Percentiles rank a stretch among this genome's conserved stretches.
Evolutionary conservation across 768 basidiomycete genomes (phyloP).

Genomic region (Lentinula detonsa): DNA sequence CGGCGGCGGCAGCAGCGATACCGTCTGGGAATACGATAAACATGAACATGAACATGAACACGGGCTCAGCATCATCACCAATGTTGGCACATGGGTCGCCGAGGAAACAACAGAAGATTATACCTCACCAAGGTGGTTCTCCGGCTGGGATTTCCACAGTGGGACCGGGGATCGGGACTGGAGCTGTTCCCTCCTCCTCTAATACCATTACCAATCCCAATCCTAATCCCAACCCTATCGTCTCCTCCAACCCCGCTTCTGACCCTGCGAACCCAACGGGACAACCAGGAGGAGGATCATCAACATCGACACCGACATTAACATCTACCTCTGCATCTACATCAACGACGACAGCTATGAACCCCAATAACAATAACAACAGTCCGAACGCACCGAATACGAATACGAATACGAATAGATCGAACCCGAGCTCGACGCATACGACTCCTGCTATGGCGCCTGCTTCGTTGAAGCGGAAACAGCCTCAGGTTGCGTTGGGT

Average conservation of each 20-base stretch:
- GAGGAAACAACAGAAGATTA: slow-evolving; percentile 59
- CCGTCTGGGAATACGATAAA: not conserved
- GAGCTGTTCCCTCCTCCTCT: slow-evolving; percentile 29
- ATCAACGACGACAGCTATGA: no score
- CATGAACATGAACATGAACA: slow-evolving; percentile 22
- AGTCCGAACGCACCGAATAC: no score
- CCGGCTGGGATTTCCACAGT: slow-evolving; percentile 17
- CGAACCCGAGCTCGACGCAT: slow-evolving; percentile 28
- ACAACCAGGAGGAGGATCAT: no score
- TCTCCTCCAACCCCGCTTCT: no score
- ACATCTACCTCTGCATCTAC: no score
- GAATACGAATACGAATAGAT: no score
- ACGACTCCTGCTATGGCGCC: slow-evolving; percentile 45
- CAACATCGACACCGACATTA: no score
- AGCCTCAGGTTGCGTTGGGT: not conserved
- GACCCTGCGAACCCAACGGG: not conserved
- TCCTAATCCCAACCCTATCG: not conserved
- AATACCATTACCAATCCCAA: slow-evolving; percentile 21
- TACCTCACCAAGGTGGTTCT: slow-evolving; percentile 22
- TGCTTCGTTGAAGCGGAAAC: slow-evolving; percentile 52
- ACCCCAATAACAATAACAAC: no score
- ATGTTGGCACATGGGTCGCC: slow-evolving; percentile 40
- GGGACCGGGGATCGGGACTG: not conserved
- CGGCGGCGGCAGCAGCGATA: not conserved
- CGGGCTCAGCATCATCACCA: slow-evolving; percentile 37